Percentiles rank a stretch among this genome's conserved stretches.
Evolutionary conservation across 108 stramenopile species (phyloP).

Genomic region (Parietichytrium sp.): DNA sequence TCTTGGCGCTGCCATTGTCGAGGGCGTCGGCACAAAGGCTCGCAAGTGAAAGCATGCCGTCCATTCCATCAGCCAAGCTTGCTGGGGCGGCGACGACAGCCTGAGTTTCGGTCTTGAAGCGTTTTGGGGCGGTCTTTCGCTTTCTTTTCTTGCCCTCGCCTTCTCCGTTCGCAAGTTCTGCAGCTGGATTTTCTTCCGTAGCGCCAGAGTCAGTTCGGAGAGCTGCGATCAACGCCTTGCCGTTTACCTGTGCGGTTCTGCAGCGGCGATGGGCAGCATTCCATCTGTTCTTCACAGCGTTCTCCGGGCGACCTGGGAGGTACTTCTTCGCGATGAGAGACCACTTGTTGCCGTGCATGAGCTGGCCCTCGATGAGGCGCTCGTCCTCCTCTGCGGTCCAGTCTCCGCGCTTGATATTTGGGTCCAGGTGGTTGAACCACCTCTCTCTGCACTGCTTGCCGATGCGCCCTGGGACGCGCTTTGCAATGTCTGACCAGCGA

Average conservation of each 20-base stretch:
- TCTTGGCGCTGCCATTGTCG: too few relatives aligned
- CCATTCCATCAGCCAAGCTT: too few relatives aligned
- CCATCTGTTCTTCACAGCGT: slow-evolving; percentile 59
- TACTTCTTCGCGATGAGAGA: slow-evolving; percentile 80
- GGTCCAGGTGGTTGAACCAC: slow-evolving; percentile 91
- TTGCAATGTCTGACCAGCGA: slow-evolving; percentile 57
- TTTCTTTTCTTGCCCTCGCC: too few relatives aligned
- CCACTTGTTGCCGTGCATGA: slow-evolving; percentile 83
- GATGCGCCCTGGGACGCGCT: slow-evolving; percentile 68
- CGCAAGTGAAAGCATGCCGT: too few relatives aligned
- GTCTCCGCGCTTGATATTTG: slow-evolving; percentile 72
- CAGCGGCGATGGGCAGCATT: slow-evolving; percentile 36
- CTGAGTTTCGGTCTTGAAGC: too few relatives aligned
- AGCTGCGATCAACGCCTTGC: background rate
- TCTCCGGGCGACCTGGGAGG: slow-evolving; percentile 68
- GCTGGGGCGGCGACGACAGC: too few relatives aligned
- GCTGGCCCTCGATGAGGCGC: slow-evolving; percentile 73
- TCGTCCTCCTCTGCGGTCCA: slow-evolving; percentile 86
- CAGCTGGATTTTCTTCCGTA: too few relatives aligned
- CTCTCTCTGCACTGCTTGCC: slow-evolving; percentile 99
- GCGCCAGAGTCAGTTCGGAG: too few relatives aligned
- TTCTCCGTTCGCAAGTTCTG: too few relatives aligned
- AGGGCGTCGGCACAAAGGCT: too few relatives aligned
- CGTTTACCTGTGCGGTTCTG: background rate
- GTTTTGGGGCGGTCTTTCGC: too few relatives aligned